Conservation (phyloP, 768 basidiomycete genomes). For the Holtermanniella nyarrowii region DNA sequence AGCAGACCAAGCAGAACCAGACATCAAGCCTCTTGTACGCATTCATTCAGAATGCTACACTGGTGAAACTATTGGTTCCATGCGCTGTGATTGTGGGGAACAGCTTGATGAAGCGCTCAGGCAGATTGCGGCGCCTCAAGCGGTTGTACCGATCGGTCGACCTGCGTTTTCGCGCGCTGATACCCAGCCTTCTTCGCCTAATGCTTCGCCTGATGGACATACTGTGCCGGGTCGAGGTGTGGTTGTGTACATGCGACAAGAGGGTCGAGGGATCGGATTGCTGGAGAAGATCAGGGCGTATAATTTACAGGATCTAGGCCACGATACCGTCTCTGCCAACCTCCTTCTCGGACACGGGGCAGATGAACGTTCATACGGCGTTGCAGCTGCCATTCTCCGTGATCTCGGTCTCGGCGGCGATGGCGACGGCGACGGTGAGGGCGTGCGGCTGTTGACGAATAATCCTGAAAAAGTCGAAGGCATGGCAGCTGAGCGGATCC, state of each 20-base stretch:
- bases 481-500: conserved; percentile 69
- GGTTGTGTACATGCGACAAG: conserved; percentile 90
- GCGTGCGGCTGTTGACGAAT: conserved; percentile 79
- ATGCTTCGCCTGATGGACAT: conserved; percentile 28
- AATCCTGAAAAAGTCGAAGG: conserved; percentile 95
- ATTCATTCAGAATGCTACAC: conserved; percentile 99
- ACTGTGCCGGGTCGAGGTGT: conserved; percentile 76
- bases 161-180: neutral
- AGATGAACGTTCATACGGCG: conserved; percentile 84
- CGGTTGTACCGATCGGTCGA: conserved; percentile 1
- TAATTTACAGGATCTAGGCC: conserved; percentile 93
- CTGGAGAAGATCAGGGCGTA: conserved; percentile 94
- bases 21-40: conserved; percentile 71
- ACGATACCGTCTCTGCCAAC: conserved; percentile 98
- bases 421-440: conserved; percentile 33
- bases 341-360: conserved; percentile 87
- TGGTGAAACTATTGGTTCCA: conserved; percentile 92
- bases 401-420: conserved; percentile 68
- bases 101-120: conserved; percentile 96
- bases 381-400: conserved; percentile 78
- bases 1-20: conserved; percentile 4
- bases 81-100: conserved; percentile 98
- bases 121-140: conserved; percentile 37
- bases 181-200: neutral
- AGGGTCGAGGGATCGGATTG: conserved; percentile 92